phyloP scores from a whole-genome alignment of 257 asterid genomes.

The Nicotiana undulata region DNA sequence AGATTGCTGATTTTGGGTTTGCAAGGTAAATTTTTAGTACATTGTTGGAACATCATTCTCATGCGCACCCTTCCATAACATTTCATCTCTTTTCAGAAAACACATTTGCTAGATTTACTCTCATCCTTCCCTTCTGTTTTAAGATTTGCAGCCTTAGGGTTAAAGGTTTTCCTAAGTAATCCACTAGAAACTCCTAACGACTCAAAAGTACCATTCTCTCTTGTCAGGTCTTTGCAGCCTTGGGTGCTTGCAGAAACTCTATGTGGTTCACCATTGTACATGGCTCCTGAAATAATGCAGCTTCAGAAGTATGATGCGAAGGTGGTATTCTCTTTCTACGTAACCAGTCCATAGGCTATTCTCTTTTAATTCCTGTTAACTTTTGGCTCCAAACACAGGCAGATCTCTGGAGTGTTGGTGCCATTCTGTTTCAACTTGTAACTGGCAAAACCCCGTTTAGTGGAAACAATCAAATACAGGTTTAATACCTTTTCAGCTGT shows the following conservation, averaged over 20 bases:
- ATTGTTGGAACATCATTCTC: neutral
- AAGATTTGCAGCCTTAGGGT: neutral
- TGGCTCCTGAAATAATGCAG: constrained; percentile 98
- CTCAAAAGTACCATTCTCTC: neutral
- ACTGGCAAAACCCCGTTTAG: constrained; percentile 83
- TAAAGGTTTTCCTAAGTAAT: neutral
- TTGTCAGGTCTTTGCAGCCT: constrained; percentile 65
- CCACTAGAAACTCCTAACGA: neutral
- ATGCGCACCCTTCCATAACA: neutral
- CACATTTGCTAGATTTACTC: neutral
- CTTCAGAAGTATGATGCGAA: constrained; percentile 81
- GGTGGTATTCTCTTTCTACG: constrained; percentile 35
- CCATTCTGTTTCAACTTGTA: constrained; percentile 80
- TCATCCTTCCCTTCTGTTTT: neutral
- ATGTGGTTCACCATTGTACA: constrained; percentile 91
- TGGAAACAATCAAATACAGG: constrained; percentile 69
- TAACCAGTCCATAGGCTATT: constrained; percentile 2
- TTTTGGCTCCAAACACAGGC: constrained; percentile 50
- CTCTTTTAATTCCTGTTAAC: constrained; percentile 17
- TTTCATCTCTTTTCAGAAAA: neutral
- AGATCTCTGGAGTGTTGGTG: constrained; percentile 97
- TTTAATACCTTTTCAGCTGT: constrained; percentile 14
- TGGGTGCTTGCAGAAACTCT: constrained; percentile 78
- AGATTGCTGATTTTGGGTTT: constrained; percentile 58
- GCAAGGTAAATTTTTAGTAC: constrained; percentile 55